Evolutionary conservation across 2,329 filamentous ascomycete species (phyloP), one percentile per base, ranked within the genome.

Genomic region (Trichoderma harzianum): DNA sequence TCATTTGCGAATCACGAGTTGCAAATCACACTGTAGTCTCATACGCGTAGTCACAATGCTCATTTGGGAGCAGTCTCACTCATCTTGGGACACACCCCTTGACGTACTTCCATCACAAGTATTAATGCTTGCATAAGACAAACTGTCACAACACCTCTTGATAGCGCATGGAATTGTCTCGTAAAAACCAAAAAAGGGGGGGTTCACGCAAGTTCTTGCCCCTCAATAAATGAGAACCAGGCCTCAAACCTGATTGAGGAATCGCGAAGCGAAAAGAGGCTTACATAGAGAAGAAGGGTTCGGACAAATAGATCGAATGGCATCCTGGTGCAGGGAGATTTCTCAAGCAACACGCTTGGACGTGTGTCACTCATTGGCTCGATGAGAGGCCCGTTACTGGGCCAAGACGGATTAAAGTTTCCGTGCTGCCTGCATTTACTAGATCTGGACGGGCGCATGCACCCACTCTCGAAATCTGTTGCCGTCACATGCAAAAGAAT

Each of bases 401-500:
- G 57, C 57, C 39, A 62, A 43, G 30, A 47, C 30, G 57, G 57
- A 53, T 62, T 69, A 61, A 36, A 69, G 55, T 62, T 61, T 62
- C 67, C 67, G 67, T 62, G 39, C 57, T 62, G 67, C 57, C 28
- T 53, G 21, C 57, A 26, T 51, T 53, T 26, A 28, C 57, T 36
- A 30, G 55, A 62, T 62, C 39, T 51, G 39, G 57, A 62, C 57
- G 67, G 67, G 67, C 67, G 57, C 67, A 51, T 36, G 39, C 16
- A 36, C 18, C 67, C 57, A 62, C 57, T 61, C 24, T n/a, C 28
- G 34, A 53, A 53, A 69, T 30, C 34, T n/a, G 21, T 61, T 62
- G 39, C 39, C 55, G 39, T 69, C 57, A 69, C 67, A 62, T 69
- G 67, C 67, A 51, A 51, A 69, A 6, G 30, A 39, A 36, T 12